Evolutionary conservation across 495 filamentous ascomycete species (phyloP).

Genomic region (Talaromyces borbonicus): DNA sequence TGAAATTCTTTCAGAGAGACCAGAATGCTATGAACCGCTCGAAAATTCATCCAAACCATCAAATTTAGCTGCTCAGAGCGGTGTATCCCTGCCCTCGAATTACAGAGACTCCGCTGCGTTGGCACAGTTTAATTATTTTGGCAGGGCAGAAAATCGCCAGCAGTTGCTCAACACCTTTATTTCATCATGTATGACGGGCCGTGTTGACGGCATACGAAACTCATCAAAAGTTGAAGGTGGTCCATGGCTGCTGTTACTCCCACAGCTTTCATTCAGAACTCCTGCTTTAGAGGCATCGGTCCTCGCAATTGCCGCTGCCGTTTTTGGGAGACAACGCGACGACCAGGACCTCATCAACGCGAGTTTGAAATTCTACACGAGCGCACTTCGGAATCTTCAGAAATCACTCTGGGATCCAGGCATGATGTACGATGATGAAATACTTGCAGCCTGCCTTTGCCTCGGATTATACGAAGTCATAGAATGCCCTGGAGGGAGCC

Average conservation of each 20-base stretch:
- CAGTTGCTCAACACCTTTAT: slow-evolving; percentile 14
- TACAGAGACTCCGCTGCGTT: too few species aligned
- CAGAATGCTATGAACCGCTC: neutral
- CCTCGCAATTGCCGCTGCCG: slow-evolving; percentile 17
- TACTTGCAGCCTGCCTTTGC: slow-evolving; percentile 24
- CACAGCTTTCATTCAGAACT: slow-evolving; percentile 11
- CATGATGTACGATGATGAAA: slow-evolving; percentile 22
- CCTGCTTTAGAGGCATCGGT: slow-evolving; percentile 18
- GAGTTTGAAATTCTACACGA: slow-evolving; percentile 23
- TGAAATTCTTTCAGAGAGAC: neutral
- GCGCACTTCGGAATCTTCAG: slow-evolving; percentile 24
- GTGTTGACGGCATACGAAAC: neutral
- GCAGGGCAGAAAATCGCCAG: slow-evolving; percentile 6
- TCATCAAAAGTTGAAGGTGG: neutral
- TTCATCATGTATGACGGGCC: slow-evolving; percentile 9
- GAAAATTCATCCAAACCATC: neutral
- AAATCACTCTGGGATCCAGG: slow-evolving; percentile 18
- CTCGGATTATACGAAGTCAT: slow-evolving; percentile 26
- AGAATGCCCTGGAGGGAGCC: slow-evolving; percentile 22
- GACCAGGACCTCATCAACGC: slow-evolving; percentile 14
- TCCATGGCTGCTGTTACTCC: slow-evolving; percentile 20
- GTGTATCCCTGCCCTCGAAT: neutral
- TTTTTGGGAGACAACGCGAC: slow-evolving; percentile 15
- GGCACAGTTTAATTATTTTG: neutral
- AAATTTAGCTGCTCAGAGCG: too few species aligned